phyloP scores from a whole-genome alignment of 305 asterid species.

The Ruellia speciosa region DNA sequence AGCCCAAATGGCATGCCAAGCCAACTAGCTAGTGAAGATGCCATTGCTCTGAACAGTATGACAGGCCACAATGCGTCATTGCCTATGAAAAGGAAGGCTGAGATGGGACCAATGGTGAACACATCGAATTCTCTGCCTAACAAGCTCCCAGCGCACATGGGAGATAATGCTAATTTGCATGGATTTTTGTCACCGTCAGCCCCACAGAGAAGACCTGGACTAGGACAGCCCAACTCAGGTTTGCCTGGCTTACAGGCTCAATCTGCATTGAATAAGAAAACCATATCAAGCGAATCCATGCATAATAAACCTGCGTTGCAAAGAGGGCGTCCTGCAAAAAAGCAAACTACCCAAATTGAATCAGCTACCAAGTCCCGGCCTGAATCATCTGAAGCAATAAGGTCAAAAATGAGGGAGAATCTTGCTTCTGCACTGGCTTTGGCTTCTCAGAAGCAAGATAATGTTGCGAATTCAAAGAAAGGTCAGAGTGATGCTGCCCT shows the following conservation, averaged over 20 bases:
- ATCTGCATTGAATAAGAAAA: slow-evolving; percentile 35
- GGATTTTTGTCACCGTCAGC: slow-evolving; percentile 32
- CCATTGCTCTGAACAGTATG: slow-evolving; percentile 21
- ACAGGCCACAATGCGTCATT: slow-evolving; percentile 36
- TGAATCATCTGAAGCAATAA: slow-evolving; percentile 62
- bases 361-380: slow-evolving; percentile 43
- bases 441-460: slow-evolving; percentile 38
- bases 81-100: slow-evolving; percentile 77
- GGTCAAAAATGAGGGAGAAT: slow-evolving; percentile 95
- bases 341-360: slow-evolving; percentile 40
- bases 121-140: slow-evolving; percentile 37
- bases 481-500: slow-evolving; percentile 18
- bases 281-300: slow-evolving; percentile 50
- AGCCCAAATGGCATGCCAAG: slow-evolving; percentile 30
- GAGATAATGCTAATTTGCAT: slow-evolving; percentile 25
- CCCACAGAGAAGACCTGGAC: slow-evolving; percentile 30
- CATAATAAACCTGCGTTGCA: slow-evolving; percentile 52
- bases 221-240: slow-evolving; percentile 34
- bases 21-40: slow-evolving; percentile 27
- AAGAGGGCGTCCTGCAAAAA: slow-evolving; percentile 56
- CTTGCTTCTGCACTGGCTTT: slow-evolving; percentile 67
- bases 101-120: slow-evolving; percentile 32
- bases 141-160: slow-evolving; percentile 49
- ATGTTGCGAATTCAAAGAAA: slow-evolving; percentile 32
- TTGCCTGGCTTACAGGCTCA: slow-evolving; percentile 27